These are phyloP conservation scores for Penicillium sp. DNA, from an alignment of 2,329 filamentous ascomycete genomes.

Conservation along the genomic window DNA sequence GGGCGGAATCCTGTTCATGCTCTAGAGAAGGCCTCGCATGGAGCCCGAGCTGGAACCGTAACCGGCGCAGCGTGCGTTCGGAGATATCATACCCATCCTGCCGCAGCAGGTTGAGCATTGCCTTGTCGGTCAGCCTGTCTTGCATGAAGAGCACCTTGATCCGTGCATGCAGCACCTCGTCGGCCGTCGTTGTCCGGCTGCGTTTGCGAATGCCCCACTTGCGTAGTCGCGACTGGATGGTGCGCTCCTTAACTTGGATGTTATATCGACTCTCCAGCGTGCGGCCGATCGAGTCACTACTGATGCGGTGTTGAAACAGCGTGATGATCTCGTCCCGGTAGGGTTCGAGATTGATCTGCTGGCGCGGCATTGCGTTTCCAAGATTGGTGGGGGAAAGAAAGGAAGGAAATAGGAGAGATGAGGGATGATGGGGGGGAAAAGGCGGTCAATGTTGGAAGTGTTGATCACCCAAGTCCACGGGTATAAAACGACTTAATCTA, in stretches of 20 bases:
- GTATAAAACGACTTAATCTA: background rate
- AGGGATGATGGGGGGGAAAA: slow-evolving; percentile 2
- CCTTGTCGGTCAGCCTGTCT: slow-evolving; percentile 23
- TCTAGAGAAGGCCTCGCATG: slow-evolving; percentile 18
- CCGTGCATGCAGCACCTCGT: slow-evolving; percentile 21
- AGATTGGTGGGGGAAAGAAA: background rate
- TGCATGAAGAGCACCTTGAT: slow-evolving; percentile 21
- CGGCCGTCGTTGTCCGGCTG: slow-evolving; percentile 23
- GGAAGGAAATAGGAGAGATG: background rate
- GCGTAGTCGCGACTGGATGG: slow-evolving; percentile 24
- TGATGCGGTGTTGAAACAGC: slow-evolving; percentile 22
- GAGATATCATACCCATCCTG: slow-evolving; percentile 25
- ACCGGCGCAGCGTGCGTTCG: slow-evolving; percentile 21
- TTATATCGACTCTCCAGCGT: slow-evolving; percentile 21
- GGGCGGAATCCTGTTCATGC: slow-evolving; percentile 5
- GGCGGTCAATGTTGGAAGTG: slow-evolving; percentile 16
- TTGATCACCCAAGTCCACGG: background rate
- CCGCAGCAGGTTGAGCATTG: slow-evolving; percentile 22
- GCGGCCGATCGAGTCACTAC: slow-evolving; percentile 23
- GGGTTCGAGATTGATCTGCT: slow-evolving; percentile 25
- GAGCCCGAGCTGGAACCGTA: slow-evolving; percentile 25
- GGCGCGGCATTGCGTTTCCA: slow-evolving; percentile 17
- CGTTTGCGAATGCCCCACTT: slow-evolving; percentile 27
- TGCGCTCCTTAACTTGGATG: slow-evolving; percentile 24
- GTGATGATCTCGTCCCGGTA: slow-evolving; percentile 23